Conservation (phyloP, 2,329 filamentous ascomycete species). For the Fusarium sp. region DNA sequence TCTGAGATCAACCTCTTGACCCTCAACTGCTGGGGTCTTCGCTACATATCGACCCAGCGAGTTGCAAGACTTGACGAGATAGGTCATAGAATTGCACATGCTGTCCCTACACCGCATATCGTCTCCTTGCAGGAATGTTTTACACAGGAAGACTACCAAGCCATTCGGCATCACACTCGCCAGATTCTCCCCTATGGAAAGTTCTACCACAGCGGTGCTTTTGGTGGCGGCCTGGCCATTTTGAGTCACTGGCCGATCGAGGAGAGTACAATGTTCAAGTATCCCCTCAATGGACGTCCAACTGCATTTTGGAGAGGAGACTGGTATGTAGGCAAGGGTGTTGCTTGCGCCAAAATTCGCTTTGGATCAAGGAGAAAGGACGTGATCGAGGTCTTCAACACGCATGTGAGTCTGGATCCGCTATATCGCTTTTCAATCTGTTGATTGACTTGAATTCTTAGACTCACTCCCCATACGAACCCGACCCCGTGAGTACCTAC, state of each 20-base stretch:
- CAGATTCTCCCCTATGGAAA: slow-evolving; percentile 88
- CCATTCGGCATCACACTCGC: slow-evolving; percentile 78
- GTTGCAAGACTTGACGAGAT: slow-evolving; percentile 84
- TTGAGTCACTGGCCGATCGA: slow-evolving; percentile 93
- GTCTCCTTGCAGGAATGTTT: slow-evolving; percentile 97
- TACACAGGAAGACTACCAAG: slow-evolving; percentile 84
- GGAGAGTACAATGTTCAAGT: slow-evolving; percentile 86
- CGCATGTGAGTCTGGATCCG: slow-evolving; percentile 69
- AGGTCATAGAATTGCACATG: slow-evolving; percentile 78
- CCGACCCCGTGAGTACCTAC: slow-evolving; percentile 84
- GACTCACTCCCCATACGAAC: slow-evolving; percentile 88
- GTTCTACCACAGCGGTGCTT: slow-evolving; percentile 90
- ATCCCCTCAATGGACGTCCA: slow-evolving; percentile 92
- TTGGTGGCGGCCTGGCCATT: slow-evolving; percentile 89
- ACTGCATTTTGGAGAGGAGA: slow-evolving; percentile 95
- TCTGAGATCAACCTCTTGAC: slow-evolving; percentile 81
- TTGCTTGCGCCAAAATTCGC: slow-evolving; percentile 84
- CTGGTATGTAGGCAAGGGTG: slow-evolving; percentile 96
- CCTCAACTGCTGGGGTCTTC: slow-evolving; percentile 97
- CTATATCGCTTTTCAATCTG: neutral
- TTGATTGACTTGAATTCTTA: slow-evolving; percentile 35
- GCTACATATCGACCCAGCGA: slow-evolving; percentile 83
- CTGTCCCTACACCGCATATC: slow-evolving; percentile 79
- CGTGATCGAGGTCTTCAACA: slow-evolving; percentile 90
- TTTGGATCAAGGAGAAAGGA: slow-evolving; percentile 74